Percentiles rank a stretch among this genome's conserved stretches.
Evolutionary conservation across 2,329 filamentous ascomycete species (phyloP).

Genomic region (Monilinia polystroma): DNA sequence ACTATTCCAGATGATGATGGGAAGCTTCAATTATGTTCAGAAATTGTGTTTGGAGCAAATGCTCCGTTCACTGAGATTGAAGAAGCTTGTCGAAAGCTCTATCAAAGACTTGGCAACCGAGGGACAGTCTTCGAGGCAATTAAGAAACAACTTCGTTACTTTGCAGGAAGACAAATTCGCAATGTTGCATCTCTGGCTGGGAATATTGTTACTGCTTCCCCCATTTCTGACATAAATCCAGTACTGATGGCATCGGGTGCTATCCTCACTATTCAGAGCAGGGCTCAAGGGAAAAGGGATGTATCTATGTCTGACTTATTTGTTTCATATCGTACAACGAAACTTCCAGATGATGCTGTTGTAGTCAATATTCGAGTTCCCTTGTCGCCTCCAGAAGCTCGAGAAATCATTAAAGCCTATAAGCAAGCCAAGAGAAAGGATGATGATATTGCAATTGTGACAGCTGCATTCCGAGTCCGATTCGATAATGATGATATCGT

Average conservation of each 20-base stretch:
- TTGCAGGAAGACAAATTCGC: slow-evolving; percentile 89
- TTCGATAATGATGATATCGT: slow-evolving; percentile 68
- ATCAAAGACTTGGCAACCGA: slow-evolving; percentile 59
- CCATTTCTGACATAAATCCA: slow-evolving; percentile 92
- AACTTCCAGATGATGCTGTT: slow-evolving; percentile 75
- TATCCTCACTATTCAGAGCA: slow-evolving; percentile 69
- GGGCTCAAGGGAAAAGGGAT: slow-evolving; percentile 22
- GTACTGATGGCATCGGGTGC: slow-evolving; percentile 85
- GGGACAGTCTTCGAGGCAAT: slow-evolving; percentile 68
- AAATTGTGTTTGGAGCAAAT: slow-evolving; percentile 70
- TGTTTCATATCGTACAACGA: slow-evolving; percentile 81
- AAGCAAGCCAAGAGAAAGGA: slow-evolving; percentile 96
- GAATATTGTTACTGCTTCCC: slow-evolving; percentile 88
- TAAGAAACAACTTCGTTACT: slow-evolving; percentile 87
- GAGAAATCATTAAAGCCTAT: slow-evolving; percentile 83
- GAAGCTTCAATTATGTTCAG: slow-evolving; percentile 46
- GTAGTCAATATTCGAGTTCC: slow-evolving; percentile 83
- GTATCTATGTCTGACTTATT: slow-evolving; percentile 89
- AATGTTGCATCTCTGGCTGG: slow-evolving; percentile 94
- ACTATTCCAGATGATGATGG: slow-evolving; percentile 71
- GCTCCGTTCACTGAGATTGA: slow-evolving; percentile 88
- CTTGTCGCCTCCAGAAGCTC: slow-evolving; percentile 61
- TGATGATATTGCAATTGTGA: slow-evolving; percentile 96
- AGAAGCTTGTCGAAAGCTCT: slow-evolving; percentile 45
- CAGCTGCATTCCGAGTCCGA: slow-evolving; percentile 73